These are phyloP conservation scores for Parascedosporium putredinis DNA, from an alignment of 2,329 filamentous ascomycete genomes.

Conservation along the genomic window DNA sequence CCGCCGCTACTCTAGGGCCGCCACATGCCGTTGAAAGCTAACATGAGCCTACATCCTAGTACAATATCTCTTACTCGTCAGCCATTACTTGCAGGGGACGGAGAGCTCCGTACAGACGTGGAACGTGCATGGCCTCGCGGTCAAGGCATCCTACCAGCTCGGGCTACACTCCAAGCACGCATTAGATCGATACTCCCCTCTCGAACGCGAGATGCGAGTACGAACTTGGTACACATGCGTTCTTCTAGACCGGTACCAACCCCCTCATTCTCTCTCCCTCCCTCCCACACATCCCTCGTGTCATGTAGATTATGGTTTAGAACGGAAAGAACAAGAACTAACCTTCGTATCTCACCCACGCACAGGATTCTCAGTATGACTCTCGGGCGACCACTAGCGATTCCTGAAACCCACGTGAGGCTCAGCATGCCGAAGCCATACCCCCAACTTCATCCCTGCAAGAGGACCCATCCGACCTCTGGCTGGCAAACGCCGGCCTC, in stretches of 20 bases:
- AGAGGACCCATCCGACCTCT: slow-evolving; percentile 1
- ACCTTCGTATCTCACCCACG: too few relatives aligned
- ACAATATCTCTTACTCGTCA: slow-evolving; percentile 21
- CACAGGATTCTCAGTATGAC: slow-evolving; percentile 6
- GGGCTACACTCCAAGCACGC: slow-evolving; percentile 18
- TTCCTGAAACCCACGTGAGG: slow-evolving; percentile 2
- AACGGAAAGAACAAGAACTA: too few relatives aligned
- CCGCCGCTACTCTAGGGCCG: neutral
- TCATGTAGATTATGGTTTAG: too few relatives aligned
- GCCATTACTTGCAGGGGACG: slow-evolving; percentile 24
- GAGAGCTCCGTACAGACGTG: slow-evolving; percentile 22
- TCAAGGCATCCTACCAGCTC: slow-evolving; percentile 22
- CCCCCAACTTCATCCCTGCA: neutral
- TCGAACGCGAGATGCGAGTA: slow-evolving; percentile 1
- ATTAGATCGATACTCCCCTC: neutral
- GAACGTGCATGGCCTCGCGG: slow-evolving; percentile 20
- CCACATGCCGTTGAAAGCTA: too few relatives aligned
- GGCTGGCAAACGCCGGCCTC: neutral
- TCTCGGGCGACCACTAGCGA: neutral
- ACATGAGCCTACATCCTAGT: slow-evolving; percentile 16
- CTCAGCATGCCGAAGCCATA: neutral
- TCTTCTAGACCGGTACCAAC: slow-evolving; percentile 3
- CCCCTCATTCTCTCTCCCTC: neutral
- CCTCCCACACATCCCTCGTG: too few relatives aligned
- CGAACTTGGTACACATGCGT: slow-evolving; percentile 5